Base-by-base conservation (phyloP, 192 early-diverging fungal genomes). In the Phlyctochytrium bullatum region DNA sequence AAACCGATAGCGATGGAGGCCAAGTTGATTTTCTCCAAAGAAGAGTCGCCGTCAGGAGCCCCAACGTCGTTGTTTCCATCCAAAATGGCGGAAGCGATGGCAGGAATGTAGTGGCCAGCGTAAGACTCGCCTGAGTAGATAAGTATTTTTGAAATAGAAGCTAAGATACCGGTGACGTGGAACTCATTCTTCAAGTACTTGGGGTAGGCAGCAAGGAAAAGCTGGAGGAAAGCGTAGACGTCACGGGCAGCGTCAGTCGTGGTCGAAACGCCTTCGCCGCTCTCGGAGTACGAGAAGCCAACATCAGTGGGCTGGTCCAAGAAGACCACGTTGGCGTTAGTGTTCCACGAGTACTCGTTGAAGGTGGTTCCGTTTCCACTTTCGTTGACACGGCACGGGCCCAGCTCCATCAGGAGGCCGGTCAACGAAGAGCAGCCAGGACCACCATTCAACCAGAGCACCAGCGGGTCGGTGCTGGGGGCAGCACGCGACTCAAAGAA, bases 91-190 rank as follows among this genome's bases (percentile, higher is more conserved):
- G 80, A 75, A 6, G 86, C 95, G 31, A 94, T 88, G 33, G 91
- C 95, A 25, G 97, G 97, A 52, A 98, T 83, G 69, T 97, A 98
- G 78, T 97, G 95, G 2, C 97, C 97, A 28, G 76, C 76, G 24
- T 77, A 76, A 0, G 71, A 72, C 40, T 68, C 57, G 0, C 66
- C 66, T n/a, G 32, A 28, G 33, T 56, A 65, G n/a, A n/a, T n/a
- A 57, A 69, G 65, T 73, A n/a, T n/a, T 47, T 47, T 47, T 6
- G 6, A 14, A 47, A 47, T 47, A 6, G 40, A 47, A 6, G 40
- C 6, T 14, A 14, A 47, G 10, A 47, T 93, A 62, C 94, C 95
- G 69, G 91, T 91, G 28, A 96, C 81, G 72, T 95, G 91, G 68
- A 98, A 92, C 64, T 89, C 85, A 51, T 87, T 78, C 31, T 80